These are phyloP conservation scores for Beta corolliflora DNA, from an alignment of 179 eudicot genomes.

Conservation along the genomic window DNA sequence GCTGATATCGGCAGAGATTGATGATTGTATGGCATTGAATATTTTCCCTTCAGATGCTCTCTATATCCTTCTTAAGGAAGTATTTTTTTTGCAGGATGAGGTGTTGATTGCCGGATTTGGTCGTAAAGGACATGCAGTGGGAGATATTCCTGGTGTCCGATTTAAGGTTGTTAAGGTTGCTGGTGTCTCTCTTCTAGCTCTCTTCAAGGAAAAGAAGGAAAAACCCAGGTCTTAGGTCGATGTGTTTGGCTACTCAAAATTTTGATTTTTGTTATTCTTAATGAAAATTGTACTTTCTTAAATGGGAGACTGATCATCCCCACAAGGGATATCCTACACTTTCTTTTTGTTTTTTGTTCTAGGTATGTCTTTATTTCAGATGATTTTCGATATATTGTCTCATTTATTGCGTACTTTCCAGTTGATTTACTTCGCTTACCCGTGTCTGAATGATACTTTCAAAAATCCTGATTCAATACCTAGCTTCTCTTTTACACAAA, in stretches of 20 bases:
- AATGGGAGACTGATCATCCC: background rate
- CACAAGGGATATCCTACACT: background rate
- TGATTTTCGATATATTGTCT: no score
- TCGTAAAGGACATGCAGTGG: conserved; percentile 41
- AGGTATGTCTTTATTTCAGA: background rate
- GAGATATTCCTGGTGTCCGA: conserved; percentile 45
- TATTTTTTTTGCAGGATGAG: conserved; percentile 28
- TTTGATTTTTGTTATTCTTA: background rate
- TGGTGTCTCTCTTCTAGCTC: conserved; percentile 39
- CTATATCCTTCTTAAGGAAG: background rate
- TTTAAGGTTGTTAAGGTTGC: conserved; percentile 47
- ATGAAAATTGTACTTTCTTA: background rate
- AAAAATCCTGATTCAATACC: no score
- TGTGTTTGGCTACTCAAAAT: background rate
- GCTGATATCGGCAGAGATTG: background rate
- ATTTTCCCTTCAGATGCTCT: background rate
- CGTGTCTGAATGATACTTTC: no score
- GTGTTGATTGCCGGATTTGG: conserved; percentile 44
- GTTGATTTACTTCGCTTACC: background rate
- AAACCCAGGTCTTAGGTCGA: conserved; percentile 37
- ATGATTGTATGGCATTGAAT: background rate
- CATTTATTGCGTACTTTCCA: background rate
- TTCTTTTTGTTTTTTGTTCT: conserved; percentile 4
- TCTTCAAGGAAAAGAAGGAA: conserved; percentile 43
- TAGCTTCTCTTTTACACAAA: no score